Conservation (phyloP, 371 early-diverging fungal genomes). For the Mortierella sp. region DNA sequence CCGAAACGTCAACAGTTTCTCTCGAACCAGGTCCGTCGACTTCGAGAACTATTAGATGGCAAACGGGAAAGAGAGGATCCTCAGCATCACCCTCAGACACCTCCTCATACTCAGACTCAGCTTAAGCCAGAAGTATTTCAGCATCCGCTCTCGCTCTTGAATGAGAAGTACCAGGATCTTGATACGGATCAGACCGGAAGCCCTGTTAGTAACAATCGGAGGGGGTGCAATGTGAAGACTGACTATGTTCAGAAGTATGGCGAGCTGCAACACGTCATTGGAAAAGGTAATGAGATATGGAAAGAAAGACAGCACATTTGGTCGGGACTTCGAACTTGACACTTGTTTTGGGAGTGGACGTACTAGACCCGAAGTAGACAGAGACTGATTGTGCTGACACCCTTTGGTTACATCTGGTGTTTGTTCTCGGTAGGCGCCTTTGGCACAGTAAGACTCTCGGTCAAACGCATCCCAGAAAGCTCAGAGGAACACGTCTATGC, state of each 20-base stretch:
- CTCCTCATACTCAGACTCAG: background rate
- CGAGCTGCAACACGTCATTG: slow-evolving; percentile 49
- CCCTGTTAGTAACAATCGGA: slow-evolving; percentile 11
- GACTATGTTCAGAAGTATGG: slow-evolving; percentile 54
- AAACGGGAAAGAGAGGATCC: slow-evolving; percentile 23
- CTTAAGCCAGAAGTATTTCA: slow-evolving; percentile 31
- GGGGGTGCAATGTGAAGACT: slow-evolving; percentile 7
- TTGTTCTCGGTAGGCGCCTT: slow-evolving; percentile 21
- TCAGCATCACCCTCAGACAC: background rate
- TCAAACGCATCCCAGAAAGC: slow-evolving; percentile 13
- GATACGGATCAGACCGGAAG: slow-evolving; percentile 25
- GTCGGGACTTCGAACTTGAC: slow-evolving; percentile 23
- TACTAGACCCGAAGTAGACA: background rate
- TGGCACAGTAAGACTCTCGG: slow-evolving; percentile 28
- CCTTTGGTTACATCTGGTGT: too few species aligned
- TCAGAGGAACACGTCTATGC: slow-evolving; percentile 29
- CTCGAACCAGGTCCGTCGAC: slow-evolving; percentile 37
- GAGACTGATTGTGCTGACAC: too few species aligned
- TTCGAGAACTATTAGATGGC: slow-evolving; percentile 41
- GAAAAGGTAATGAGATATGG: slow-evolving; percentile 43
- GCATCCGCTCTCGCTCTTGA: slow-evolving; percentile 29
- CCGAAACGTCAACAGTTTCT: slow-evolving; percentile 41
- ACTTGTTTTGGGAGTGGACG: background rate
- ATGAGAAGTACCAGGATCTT: slow-evolving; percentile 38
- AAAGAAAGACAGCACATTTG: background rate